Base-by-base conservation (phyloP, 176 grass and related monocot genomes). In the barley (Hordeum vulgare) region DNA sequence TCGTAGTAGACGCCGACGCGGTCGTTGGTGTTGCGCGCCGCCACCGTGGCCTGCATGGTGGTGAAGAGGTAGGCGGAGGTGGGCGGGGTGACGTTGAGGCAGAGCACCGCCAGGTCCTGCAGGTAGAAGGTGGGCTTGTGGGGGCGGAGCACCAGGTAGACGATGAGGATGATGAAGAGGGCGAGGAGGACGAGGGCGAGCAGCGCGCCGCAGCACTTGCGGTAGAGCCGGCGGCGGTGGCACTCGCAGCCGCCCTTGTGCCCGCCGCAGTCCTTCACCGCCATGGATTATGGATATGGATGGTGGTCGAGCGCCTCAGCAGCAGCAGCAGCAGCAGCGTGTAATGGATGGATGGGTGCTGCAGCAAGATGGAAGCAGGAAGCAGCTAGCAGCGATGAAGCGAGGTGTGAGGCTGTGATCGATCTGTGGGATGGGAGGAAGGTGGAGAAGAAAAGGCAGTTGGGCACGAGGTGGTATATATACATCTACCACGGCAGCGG, bases 1-100 rank as follows among this genome's bases (percentile, higher is more conserved):
- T 94, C 92, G 88, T 94, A 97, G 85, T 94, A 92, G 33, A 97
- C 84, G 80, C 92, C 92, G 3, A 92, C 63, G 42, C 35, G 73
- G 17, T 62, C 82, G 77, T 92, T 94, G 49, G 5, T 28, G 80
- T 97, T 97, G 35, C 41, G 51, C 20, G 87, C 79, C 1, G 77
- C 71, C 8, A 97, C 41, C 3, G 89, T 92, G 18, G 81, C 85
- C 83, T 97, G 80, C 79, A 97, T 81, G 33, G 83, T 89, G 63
- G 89, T 74, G 94, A 92, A 82, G 59, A 97, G 94, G 84, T 81
- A 87, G 18, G 83, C 23, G 18, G 92, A 85, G n/a, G 86, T 8
- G 7, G 95, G 88, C 12, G 90, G 87, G 0, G 95, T 94, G 0
- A 94, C 68, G 88, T 94, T 97, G 33, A 97, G 86, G 88, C 89